Conservation (phyloP, 768 basidiomycete species). For the Termitomyces sp. region DNA sequence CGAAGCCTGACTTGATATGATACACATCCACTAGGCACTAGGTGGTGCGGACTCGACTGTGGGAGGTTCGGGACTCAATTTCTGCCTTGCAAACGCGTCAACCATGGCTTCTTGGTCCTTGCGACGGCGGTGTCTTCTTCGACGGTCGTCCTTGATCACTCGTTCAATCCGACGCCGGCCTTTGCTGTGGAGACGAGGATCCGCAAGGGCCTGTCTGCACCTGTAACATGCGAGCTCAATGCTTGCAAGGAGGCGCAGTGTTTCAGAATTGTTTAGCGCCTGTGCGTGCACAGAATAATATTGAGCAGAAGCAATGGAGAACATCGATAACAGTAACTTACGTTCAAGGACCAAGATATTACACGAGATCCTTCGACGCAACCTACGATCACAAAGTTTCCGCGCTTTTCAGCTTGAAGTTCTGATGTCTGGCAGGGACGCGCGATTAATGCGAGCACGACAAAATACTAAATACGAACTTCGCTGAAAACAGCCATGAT, state of each 20-base stretch:
- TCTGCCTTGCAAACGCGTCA: conserved; percentile 67
- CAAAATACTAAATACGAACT: conserved; percentile 31
- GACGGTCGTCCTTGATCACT: conserved; percentile 81
- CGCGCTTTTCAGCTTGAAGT: conserved; percentile 81
- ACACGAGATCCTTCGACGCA: conserved; percentile 71
- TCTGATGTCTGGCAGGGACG: conserved; percentile 45
- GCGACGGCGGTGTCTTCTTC: conserved; percentile 73
- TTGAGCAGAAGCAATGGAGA: conserved; percentile 3
- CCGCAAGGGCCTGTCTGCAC: conserved; percentile 61
- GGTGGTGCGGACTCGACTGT: conserved; percentile 19
- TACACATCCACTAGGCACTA: conserved; percentile 13
- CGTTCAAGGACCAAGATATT: conserved; percentile 83
- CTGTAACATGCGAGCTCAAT: conserved; percentile 83
- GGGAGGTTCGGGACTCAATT: conserved; percentile 28
- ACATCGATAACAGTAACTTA: conserved; percentile 25
- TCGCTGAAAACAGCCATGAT: conserved; percentile 67
- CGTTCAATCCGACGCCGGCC: conserved; percentile 69
- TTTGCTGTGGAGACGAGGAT: conserved; percentile 63
- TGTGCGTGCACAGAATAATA: conserved; percentile 22
- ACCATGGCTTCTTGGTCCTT: conserved; percentile 83
- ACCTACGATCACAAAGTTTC: conserved; percentile 82
- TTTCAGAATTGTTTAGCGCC: conserved; percentile 82
- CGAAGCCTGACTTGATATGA: conserved; percentile 2
- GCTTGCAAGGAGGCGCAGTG: conserved; percentile 73
- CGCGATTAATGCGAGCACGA: background rate